Percentiles rank a stretch among this genome's conserved stretches.
phyloP scores from a whole-genome alignment of 2,329 filamentous ascomycete genomes.

The Tolypocladium capitatum region DNA sequence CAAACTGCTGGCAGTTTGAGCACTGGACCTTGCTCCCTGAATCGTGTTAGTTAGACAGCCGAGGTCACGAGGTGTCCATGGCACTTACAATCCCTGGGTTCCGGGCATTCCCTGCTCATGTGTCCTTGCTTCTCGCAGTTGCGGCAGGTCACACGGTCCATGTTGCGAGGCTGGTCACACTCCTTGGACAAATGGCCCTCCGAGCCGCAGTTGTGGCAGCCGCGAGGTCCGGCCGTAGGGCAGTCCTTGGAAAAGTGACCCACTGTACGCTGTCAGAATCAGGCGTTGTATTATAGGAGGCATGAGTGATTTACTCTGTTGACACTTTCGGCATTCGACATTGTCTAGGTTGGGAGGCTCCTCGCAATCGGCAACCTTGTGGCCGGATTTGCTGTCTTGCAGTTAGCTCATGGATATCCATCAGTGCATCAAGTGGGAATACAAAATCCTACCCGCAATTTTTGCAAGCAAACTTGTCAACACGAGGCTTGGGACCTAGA shows the following conservation, averaged over 20 bases:
- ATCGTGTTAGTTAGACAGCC: slow-evolving; percentile 7
- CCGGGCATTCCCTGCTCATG: slow-evolving; percentile 47
- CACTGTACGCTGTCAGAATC: slow-evolving; percentile 18
- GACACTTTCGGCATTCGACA: slow-evolving; percentile 54
- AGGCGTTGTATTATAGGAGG: not conserved
- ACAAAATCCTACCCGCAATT: slow-evolving; percentile 42
- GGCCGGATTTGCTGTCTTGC: slow-evolving; percentile 30
- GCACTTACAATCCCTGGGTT: slow-evolving; percentile 31
- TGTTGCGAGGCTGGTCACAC: slow-evolving; percentile 32
- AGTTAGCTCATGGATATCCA: slow-evolving; percentile 1
- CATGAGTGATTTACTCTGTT: slow-evolving; percentile 35
- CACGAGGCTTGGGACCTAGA: slow-evolving; percentile 42
- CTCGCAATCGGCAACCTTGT: slow-evolving; percentile 36
- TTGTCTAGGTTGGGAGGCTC: slow-evolving; percentile 49
- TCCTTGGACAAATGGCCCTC: slow-evolving; percentile 44
- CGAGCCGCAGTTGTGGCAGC: slow-evolving; percentile 49
- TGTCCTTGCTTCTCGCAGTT: slow-evolving; percentile 49
- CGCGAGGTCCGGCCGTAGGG: slow-evolving; percentile 42
- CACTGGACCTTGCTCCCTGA: slow-evolving; percentile 27
- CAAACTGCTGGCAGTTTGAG: slow-evolving; percentile 23
- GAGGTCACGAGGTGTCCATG: not conserved
- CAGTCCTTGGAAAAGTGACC: slow-evolving; percentile 54
- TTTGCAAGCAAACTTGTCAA: slow-evolving; percentile 53
- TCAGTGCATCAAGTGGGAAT: not conserved
- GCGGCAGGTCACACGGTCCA: slow-evolving; percentile 40